Evolutionary conservation across 1,284 basidiomycete species (phyloP), one percentile per base, ranked within the genome.

Genomic region (Ganoderma sp.): DNA sequence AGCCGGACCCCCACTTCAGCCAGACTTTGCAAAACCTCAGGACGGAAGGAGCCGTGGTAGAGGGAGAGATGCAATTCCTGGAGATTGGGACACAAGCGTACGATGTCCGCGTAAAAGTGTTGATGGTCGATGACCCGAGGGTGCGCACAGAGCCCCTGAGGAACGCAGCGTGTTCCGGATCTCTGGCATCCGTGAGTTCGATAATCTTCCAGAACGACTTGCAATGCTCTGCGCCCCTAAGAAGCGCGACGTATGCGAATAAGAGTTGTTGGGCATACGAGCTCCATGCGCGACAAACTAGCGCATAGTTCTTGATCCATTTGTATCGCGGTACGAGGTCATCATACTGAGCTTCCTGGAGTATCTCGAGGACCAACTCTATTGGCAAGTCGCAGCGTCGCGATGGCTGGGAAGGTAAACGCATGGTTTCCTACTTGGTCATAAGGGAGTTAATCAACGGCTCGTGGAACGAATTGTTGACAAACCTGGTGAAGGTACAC

Each of bases 261-360:
- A 91, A 79, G n/a, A 88, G 81, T 63, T 82, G 84, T 74, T 91
- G 90, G 0, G 87, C 83, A 39, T 84, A 80, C 12, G 78, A 72
- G 0, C 88, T 84, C 89, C 89, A 91, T 17, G 83, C 79, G 72
- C 79, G 81, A 79, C 85, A 90, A 32, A 91, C 87, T 41, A 90
- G 81, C 2, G 87, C 79, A 72, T 85, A 89, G 45, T 81, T 75
- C 57, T 76, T 78, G 48, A 91, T 81, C 52, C 88, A 79, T 14
- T 75, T 69, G 61, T 69, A 69, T 8, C 67, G 67, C 50, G 66
- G 69, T 2, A 69, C 43, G 58, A 70, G 69, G 43, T 73, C 69
- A 64, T 68, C 59, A 48, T 72, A 69, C 37, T 67, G 64, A 14
- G 72, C 72, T 8, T 66, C 62, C 19, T 67, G 59, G 7, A 72